phyloP scores from a whole-genome alignment of 2,329 filamentous ascomycete species.

The Penicillium sumatraense region DNA sequence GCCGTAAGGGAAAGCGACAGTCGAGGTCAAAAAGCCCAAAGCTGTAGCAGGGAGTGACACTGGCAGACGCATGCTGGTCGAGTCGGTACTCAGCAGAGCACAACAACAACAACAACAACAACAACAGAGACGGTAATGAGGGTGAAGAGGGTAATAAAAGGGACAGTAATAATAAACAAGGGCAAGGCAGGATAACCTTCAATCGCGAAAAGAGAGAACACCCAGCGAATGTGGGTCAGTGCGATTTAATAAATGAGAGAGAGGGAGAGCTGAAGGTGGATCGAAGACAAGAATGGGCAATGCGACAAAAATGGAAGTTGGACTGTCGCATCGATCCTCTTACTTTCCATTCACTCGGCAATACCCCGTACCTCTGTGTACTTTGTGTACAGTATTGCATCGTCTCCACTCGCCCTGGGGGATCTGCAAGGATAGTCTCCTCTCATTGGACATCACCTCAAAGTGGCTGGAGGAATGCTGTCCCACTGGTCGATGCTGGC shows the following conservation, averaged over 20 bases:
- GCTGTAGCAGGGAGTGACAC: slow-evolving; percentile 31
- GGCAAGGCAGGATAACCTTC: not conserved
- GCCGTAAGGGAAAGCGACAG: slow-evolving; percentile 26
- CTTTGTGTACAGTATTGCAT: not conserved
- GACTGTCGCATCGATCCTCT: slow-evolving; percentile 11
- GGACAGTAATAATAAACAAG: not conserved
- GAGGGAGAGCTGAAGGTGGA: slow-evolving; percentile 5
- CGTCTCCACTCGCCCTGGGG: not conserved
- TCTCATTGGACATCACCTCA: not conserved
- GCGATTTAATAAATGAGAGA: slow-evolving; percentile 23
- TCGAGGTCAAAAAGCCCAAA: slow-evolving; percentile 28
- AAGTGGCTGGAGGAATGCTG: not conserved
- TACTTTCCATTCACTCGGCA: not conserved
- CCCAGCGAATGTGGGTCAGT: slow-evolving; percentile 19
- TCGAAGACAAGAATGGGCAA: slow-evolving; percentile 2
- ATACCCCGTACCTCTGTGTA: not conserved
- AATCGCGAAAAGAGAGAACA: slow-evolving; percentile 24
- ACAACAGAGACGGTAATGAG: too few relatives aligned
- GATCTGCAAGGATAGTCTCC: slow-evolving; percentile 1
- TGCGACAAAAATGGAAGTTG: slow-evolving; percentile 1
- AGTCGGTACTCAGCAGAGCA: not conserved
- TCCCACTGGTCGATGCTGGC: not conserved
- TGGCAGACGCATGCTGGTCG: slow-evolving; percentile 30
- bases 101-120: too few relatives aligned
- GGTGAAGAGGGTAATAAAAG: not conserved